Evolutionary conservation across 331 rosid genomes (phyloP).

Genomic region (Malus hybrid): DNA sequence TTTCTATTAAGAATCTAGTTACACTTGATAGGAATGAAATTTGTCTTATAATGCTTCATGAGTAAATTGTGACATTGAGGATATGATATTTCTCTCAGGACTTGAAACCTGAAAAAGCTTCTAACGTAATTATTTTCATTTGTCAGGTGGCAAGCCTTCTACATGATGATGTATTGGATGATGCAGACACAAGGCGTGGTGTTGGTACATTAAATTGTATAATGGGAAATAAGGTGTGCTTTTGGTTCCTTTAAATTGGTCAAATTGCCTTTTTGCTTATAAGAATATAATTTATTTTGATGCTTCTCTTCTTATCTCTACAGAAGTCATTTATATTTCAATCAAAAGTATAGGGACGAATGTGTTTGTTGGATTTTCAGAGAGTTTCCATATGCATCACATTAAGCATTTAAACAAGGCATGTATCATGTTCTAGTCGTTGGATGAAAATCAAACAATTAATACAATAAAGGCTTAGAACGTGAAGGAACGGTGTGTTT

Average conservation of each 20-base stretch:
- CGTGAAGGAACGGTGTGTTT: neutral
- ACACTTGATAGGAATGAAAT: neutral
- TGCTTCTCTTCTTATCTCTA: neutral
- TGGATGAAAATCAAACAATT: neutral
- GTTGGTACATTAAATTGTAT: conserved; percentile 65
- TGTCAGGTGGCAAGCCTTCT: conserved; percentile 94
- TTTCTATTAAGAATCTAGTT: neutral
- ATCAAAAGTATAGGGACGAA: neutral
- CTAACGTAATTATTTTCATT: conserved; percentile 8
- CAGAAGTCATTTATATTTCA: no score
- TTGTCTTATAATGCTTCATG: neutral
- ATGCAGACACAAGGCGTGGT: conserved; percentile 93
- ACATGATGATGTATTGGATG: conserved; percentile 96
- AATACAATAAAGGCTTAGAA: neutral
- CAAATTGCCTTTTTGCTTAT: neutral
- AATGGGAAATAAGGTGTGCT: conserved; percentile 84
- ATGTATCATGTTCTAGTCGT: neutral
- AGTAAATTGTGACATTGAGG: neutral
- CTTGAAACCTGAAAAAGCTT: neutral
- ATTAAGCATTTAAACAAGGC: neutral
- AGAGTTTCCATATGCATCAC: neutral
- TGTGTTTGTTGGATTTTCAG: neutral
- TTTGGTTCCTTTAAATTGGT: neutral
- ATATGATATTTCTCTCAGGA: neutral
- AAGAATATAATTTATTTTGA: neutral